Percentiles rank a stretch among this genome's conserved stretches.
Conservation (phyloP, 306 rosid genomes). For the Cucurbita moschata region DNA sequence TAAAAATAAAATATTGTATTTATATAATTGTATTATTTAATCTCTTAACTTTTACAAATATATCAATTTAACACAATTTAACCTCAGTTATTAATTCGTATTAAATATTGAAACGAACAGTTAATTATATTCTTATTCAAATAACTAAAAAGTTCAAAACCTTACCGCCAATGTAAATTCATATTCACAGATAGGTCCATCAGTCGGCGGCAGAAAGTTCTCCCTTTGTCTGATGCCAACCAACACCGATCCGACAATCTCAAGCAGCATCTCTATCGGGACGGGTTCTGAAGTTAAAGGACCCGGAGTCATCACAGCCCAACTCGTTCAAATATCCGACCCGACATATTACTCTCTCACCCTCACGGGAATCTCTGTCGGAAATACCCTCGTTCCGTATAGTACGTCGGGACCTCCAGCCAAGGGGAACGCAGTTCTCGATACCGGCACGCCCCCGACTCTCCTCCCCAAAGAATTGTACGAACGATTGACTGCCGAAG, state of each 20-base stretch:
- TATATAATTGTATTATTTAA: too few relatives aligned
- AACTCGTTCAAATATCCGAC: neutral
- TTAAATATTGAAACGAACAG: neutral
- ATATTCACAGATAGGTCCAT: slow-evolving; percentile 3
- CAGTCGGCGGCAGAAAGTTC: slow-evolving; percentile 21
- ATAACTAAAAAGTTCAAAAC: too few relatives aligned
- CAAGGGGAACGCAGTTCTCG: slow-evolving; percentile 16
- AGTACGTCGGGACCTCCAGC: neutral
- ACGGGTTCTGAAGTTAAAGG: slow-evolving; percentile 18
- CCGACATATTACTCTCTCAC: slow-evolving; percentile 11
- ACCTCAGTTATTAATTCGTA: too few relatives aligned
- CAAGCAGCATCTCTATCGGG: slow-evolving; percentile 18
- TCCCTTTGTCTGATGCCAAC: slow-evolving; percentile 34
- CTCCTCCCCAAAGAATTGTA: neutral
- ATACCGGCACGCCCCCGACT: slow-evolving; percentile 25
- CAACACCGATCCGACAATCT: neutral
- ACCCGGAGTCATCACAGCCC: slow-evolving; percentile 9
- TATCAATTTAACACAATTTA: too few relatives aligned
- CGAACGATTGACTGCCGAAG: slow-evolving; percentile 4
- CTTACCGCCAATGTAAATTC: neutral
- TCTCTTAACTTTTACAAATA: too few relatives aligned
- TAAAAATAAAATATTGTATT: too few relatives aligned
- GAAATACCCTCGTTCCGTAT: neutral
- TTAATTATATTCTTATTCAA: too few relatives aligned
- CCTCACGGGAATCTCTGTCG: slow-evolving; percentile 21